Evolutionary conservation across 768 basidiomycete species (phyloP), one percentile per base, ranked within the genome.

Genomic region (Xanthoconium stramineum): DNA sequence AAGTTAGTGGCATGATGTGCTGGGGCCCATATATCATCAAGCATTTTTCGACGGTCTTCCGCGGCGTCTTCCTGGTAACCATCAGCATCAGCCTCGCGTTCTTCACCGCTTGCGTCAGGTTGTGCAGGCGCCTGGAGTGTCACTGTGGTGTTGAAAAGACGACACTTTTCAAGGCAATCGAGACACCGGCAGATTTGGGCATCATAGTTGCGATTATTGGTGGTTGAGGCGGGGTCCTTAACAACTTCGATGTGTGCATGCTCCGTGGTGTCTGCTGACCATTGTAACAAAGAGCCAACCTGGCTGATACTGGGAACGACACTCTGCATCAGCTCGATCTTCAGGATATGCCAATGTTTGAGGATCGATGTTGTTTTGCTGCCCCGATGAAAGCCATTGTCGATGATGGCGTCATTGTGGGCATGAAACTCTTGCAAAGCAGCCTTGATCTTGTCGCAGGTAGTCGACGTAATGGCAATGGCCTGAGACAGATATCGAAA

Each of bases 261-360:
- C 24, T 24, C 24, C 24, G 24, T 24, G 4, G 24, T 24, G 24
- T 24, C 24, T 10, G 52, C 52, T 11, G 52, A 47, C 45, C 52
- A 53, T 20, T 47, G 52, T 20, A 53, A n/a, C 15, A 39, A 13
- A 9, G 45, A 39, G 11, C 37, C 45, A 13, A 53, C 29, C 14
- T 3, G 7, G 11, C 20, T 6, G 4, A 53, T 43, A 19, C 45
- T 53, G 4, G 52, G 37, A 46, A 7, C 17, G 11, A 53, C 36
- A 29, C 8, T 46, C 20, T 45, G 24, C 24, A 24, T 24, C 24
- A 24, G 24, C 24, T 24, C 4, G 24, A 24, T 24, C 57, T 81
- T 81, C 2, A 74, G 76, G 40, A 80, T 79, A 17, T 71, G 48
- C 62, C 71, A 80, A 50, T 77, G 58, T 8, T 71, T 36, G 20